A percentile compares a stretch with the other conserved stretches of the same genome.
These are phyloP conservation scores for Pseudogymnoascus sp. DNA, from an alignment of 2,329 filamentous ascomycete genomes.

Conservation along the genomic window DNA sequence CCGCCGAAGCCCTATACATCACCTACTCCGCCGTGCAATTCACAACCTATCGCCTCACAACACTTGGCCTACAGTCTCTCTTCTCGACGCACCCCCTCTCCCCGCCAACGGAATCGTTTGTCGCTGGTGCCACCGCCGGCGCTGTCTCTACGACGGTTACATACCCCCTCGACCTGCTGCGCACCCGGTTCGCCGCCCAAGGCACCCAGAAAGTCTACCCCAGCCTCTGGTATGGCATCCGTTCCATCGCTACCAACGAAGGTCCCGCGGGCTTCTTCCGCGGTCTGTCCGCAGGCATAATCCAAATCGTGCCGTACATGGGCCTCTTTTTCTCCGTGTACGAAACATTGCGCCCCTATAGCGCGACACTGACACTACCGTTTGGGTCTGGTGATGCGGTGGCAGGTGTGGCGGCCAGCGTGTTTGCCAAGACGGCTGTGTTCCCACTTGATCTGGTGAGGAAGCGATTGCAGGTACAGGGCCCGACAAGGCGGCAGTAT, in stretches of 20 bases:
- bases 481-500: slow-evolving; percentile 72
- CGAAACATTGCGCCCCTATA: slow-evolving; percentile 61
- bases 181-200: slow-evolving; percentile 95
- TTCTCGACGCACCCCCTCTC: slow-evolving; percentile 43
- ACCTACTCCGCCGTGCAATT: slow-evolving; percentile 88
- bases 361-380: slow-evolving; percentile 50
- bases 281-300: slow-evolving; percentile 71
- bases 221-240: slow-evolving; percentile 61
- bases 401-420: slow-evolving; percentile 71
- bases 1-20: slow-evolving; percentile 89
- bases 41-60: slow-evolving; percentile 72
- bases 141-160: slow-evolving; percentile 74
- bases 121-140: slow-evolving; percentile 76
- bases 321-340: slow-evolving; percentile 90
- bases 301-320: slow-evolving; percentile 93
- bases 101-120: slow-evolving; percentile 66
- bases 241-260: slow-evolving; percentile 68
- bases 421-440: slow-evolving; percentile 79
- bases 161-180: slow-evolving; percentile 87
- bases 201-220: slow-evolving; percentile 72
- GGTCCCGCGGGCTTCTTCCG: slow-evolving; percentile 78
- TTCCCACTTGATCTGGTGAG: slow-evolving; percentile 90
- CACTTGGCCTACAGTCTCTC: slow-evolving; percentile 50
- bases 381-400: slow-evolving; percentile 76
- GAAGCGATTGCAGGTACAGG: slow-evolving; percentile 92